phyloP scores from a whole-genome alignment of 441 rosid species.

The Raphanus hybrid region DNA sequence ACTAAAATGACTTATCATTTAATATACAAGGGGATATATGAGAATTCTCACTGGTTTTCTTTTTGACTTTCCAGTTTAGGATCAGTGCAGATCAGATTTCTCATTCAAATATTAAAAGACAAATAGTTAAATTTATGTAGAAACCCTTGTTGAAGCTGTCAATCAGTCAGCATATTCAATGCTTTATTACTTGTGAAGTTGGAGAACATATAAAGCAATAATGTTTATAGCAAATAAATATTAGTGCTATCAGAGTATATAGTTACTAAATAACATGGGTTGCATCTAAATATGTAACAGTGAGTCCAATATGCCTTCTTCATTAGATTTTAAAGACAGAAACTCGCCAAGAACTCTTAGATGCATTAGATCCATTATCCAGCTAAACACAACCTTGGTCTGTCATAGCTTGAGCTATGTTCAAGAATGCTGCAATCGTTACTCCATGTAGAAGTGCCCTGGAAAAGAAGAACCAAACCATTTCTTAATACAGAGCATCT shows the following conservation, averaged over 20 bases:
- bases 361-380: slow-evolving; percentile 11
- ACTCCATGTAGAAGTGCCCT: slow-evolving; percentile 96
- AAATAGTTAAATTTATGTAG: background rate
- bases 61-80: background rate
- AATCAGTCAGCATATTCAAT: background rate
- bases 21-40: too few relatives aligned
- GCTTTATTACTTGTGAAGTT: background rate
- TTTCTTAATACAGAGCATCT: slow-evolving; percentile 8
- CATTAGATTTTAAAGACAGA: slow-evolving; percentile 6
- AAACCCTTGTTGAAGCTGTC: background rate
- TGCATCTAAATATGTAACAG: slow-evolving; percentile 48
- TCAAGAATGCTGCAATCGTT: slow-evolving; percentile 86
- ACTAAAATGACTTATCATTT: too few relatives aligned
- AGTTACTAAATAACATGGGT: slow-evolving; percentile 22
- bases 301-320: slow-evolving; percentile 25
- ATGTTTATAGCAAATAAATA: slow-evolving; percentile 2
- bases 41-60: too few relatives aligned
- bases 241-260: slow-evolving; percentile 14
- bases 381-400: slow-evolving; percentile 95
- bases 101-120: background rate
- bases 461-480: background rate
- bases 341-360: background rate
- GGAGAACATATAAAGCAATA: background rate
- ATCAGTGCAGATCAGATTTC: slow-evolving; percentile 17
- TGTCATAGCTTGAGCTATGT: slow-evolving; percentile 95